Percentiles rank a stretch among this genome's conserved stretches.
phyloP scores from a whole-genome alignment of 441 rosid genomes.

The Pelargonium australe region DNA sequence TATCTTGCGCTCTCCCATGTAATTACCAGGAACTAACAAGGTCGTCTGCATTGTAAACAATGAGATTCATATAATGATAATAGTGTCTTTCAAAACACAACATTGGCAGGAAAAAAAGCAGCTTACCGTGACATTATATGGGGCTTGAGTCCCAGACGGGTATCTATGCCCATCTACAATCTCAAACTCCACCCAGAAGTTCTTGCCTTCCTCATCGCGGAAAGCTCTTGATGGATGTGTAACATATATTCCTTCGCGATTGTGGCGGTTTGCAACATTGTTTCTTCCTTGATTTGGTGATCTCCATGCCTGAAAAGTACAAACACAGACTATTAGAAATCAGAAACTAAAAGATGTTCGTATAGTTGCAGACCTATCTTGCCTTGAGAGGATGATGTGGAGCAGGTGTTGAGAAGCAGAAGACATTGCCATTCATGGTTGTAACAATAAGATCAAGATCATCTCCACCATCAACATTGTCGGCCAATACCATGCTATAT shows the following conservation, averaged over 20 bases:
- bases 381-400: constrained; percentile 98
- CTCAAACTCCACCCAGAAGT: constrained; percentile 93
- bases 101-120: constrained; percentile 10
- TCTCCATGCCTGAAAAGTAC: constrained; percentile 80
- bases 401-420: constrained; percentile 94
- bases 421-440: constrained; percentile 97
- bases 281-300: constrained; percentile 89
- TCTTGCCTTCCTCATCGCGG: constrained; percentile 98
- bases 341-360: constrained; percentile 7
- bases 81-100: too few relatives aligned
- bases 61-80: too few relatives aligned
- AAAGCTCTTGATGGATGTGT: constrained; percentile 83
- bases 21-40: constrained; percentile 87
- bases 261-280: constrained; percentile 58
- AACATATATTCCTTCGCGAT: constrained; percentile 76
- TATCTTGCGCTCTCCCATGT: constrained; percentile 84
- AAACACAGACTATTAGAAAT: constrained; percentile 7
- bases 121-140: constrained; percentile 92
- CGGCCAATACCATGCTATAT: constrained; percentile 96
- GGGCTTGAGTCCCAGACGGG: constrained; percentile 90
- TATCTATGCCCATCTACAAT: constrained; percentile 76
- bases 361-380: constrained; percentile 26
- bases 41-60: constrained; percentile 49
- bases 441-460: constrained; percentile 97
- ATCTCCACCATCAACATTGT: constrained; percentile 98